Evolutionary conservation across 768 basidiomycete genomes (phyloP), one percentile per base, ranked within the genome.

Genomic region (Pholiota conissans): DNA sequence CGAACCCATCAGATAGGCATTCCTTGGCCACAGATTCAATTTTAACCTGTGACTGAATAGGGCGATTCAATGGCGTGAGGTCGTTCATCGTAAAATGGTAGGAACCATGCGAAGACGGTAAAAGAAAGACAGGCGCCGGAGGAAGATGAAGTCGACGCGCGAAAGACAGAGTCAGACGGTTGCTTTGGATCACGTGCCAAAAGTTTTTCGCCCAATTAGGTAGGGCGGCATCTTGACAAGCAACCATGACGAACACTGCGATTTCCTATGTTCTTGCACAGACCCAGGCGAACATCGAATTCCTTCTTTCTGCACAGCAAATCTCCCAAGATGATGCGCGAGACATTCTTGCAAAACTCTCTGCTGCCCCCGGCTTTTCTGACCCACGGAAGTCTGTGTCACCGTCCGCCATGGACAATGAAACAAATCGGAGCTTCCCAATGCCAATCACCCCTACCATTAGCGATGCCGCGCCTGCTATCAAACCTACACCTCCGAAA

Each of bases 201-300:
- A n/a, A n/a, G n/a, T n/a, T n/a, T n/a, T n/a, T n/a, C n/a, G n/a
- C n/a, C n/a, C n/a, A n/a, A n/a, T n/a, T n/a, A n/a, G n/a, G n/a
- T n/a, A n/a, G n/a, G n/a, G n/a, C n/a, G n/a, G n/a, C n/a, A n/a
- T n/a, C n/a, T n/a, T n/a, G n/a, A n/a, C n/a, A n/a, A n/a, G n/a
- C 30, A 6, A 57, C 58, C 53, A 61, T 60, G 35, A 62, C 58
- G 50, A 65, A 54, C 57, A 49, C 57, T 22, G 58, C 37, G 30
- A 57, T 55, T 55, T 75, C 76, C 7, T 85, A 85, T 64, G 69
- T 89, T 56, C 61, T 84, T 40, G 71, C 74, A 37, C 85, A 84
- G 60, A 79, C 84, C n/a, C 75, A 78, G 55, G 73, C 79, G 40
- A 81, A 86, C 50, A 67, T 89, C 30, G 74, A 80, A 9, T 83